These are phyloP conservation scores for Arachnomyces sp. DNA, from an alignment of 2,329 filamentous ascomycete genomes.

Conservation along the genomic window DNA sequence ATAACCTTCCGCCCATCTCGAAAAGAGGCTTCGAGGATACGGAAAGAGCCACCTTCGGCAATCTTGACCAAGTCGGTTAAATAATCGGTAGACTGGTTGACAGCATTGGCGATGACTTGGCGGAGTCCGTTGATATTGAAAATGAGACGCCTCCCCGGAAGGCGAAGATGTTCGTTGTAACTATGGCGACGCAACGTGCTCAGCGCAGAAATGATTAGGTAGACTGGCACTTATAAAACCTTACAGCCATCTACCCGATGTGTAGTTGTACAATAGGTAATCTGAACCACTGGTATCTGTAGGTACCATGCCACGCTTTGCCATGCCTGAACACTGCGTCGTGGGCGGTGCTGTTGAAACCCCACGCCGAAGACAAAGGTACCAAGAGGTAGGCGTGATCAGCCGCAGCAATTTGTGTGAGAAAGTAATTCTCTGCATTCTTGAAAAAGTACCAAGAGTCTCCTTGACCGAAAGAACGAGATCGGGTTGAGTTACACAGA, in stretches of 20 bases:
- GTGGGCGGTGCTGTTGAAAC: no score
- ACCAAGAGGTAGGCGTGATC: no score
- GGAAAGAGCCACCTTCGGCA: slow-evolving; percentile 21
- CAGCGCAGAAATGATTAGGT: slow-evolving; percentile 4
- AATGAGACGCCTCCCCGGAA: slow-evolving; percentile 18
- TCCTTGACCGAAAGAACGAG: no score
- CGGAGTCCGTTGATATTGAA: slow-evolving; percentile 19
- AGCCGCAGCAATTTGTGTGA: no score
- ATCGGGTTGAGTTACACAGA: no score
- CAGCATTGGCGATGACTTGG: slow-evolving; percentile 17
- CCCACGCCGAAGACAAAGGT: no score
- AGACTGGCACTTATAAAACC: slow-evolving; percentile 10
- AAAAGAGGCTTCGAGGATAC: slow-evolving; percentile 18
- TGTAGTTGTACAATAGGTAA: slow-evolving; percentile 20
- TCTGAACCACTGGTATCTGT: slow-evolving; percentile 13
- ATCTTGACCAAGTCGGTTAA: slow-evolving; percentile 18
- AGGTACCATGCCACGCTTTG: no score
- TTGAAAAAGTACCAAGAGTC: no score
- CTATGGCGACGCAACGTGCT: no score
- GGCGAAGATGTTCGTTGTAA: slow-evolving; percentile 20
- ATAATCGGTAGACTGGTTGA: slow-evolving; percentile 12
- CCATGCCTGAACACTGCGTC: no score
- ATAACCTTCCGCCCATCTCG: slow-evolving; percentile 11
- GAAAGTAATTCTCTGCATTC: no score
- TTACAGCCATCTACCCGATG: slow-evolving; percentile 21